Base-by-base conservation (phyloP, 2,329 filamentous ascomycete species). In the Bipolaris victoriae region DNA sequence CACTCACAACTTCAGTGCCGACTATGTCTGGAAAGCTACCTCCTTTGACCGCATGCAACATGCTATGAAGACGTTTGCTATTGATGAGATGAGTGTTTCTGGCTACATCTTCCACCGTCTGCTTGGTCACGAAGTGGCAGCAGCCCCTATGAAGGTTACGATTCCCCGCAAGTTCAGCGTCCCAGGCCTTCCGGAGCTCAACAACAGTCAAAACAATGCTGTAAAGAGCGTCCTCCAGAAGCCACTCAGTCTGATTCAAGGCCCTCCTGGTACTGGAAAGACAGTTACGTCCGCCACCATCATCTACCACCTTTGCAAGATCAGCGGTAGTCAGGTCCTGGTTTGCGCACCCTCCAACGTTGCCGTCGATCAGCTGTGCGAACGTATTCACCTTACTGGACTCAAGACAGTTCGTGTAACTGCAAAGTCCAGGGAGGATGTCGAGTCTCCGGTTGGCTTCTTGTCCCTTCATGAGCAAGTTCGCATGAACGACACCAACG, bases 1-100 rank as follows among this genome's bases (percentile, higher is more conserved):
- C 77, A 97, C 94, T 0, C 92, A 96, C 79, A 97, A 97, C 77
- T 99, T 99, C 79, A 97, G 92, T 15, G 95, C 94, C 64, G 95
- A 99, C 76, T 99, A 99, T 72, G 95, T 99, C 54, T 99, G 95
- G 95, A 99, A 99, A 76, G 95, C 96, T 13, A 99, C 96, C 0
- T 98, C 94, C 0, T 99, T 99, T 75, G 95, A 99, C 73, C 93
- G 95, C 62, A 99, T 99, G 95, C 95, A 99, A 77, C 87, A 93
- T 65, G 96, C 95, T 52, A 98, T 99, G 94, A 98, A 97, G 83
- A 98, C 92, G 0, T 99, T 99, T 74, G 95, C 95, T 5, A 88
- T 98, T 43, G 94, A 99, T 68, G 95, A 99, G 77, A 91, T 96
- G 90, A 97, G 93, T 72, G 94, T 99, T 41, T 98, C 95, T 20